Percentiles rank a stretch among this genome's conserved stretches.
Conservation (phyloP, 2,329 filamentous ascomycete genomes). For the Alternaria incomplexa region DNA sequence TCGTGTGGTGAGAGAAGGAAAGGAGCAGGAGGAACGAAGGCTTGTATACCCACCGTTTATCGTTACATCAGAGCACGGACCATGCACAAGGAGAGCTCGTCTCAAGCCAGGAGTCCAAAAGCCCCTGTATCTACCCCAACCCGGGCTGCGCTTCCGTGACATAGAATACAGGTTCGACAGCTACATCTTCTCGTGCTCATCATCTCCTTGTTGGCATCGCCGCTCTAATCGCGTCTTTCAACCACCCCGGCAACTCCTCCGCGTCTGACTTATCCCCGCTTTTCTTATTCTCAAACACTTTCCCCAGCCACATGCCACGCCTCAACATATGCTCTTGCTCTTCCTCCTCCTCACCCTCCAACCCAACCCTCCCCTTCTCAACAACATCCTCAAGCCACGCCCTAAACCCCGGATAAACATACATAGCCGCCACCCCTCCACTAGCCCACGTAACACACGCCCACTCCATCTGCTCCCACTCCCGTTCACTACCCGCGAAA, state of each 20-base stretch:
- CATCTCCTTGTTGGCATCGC: neutral
- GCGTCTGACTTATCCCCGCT: neutral
- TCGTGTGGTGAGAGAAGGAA: neutral
- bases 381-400: neutral
- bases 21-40: neutral
- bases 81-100: neutral
- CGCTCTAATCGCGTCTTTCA: neutral
- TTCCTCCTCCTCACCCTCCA: neutral
- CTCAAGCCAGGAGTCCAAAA: neutral
- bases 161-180: neutral
- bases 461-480: neutral
- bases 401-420: neutral
- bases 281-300: neutral
- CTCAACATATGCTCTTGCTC: neutral
- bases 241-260: neutral
- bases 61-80: neutral
- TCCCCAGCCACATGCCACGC: neutral
- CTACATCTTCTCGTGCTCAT: neutral
- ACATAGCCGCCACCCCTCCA: neutral
- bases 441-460: neutral
- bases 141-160: neutral
- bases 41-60: neutral
- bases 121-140: neutral
- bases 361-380: neutral
- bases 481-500: neutral